Percentiles rank a stretch among this genome's conserved stretches.
Conservation (phyloP, 768 basidiomycete genomes). For the Piloderma croceum region DNA sequence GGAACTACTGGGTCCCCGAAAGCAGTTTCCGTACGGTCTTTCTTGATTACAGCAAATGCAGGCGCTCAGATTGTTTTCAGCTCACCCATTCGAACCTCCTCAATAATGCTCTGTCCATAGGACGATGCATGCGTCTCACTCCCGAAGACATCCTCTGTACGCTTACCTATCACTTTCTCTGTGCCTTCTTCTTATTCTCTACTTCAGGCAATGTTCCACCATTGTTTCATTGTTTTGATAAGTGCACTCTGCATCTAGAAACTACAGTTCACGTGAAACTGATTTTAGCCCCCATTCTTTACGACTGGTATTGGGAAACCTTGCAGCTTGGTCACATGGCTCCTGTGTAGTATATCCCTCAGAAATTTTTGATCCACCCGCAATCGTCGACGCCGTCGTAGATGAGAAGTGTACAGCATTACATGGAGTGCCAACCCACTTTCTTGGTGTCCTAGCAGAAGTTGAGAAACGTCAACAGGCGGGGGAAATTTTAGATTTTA, state of each 20-base stretch:
- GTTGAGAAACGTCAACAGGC: conserved; percentile 46
- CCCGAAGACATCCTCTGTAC: conserved; percentile 63
- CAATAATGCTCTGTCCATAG: conserved; percentile 71
- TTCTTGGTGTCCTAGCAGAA: conserved; percentile 67
- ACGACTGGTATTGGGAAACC: conserved; percentile 75
- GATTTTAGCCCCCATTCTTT: conserved; percentile 5
- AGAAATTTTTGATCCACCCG: conserved; percentile 52
- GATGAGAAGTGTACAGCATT: conserved; percentile 70
- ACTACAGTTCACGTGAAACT: no score
- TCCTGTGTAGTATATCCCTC: conserved; percentile 74
- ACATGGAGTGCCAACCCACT: conserved; percentile 85
- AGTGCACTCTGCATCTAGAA: conserved; percentile 47
- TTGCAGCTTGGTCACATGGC: conserved; percentile 72
- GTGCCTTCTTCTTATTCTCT: conserved; percentile 5
- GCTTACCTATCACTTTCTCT: conserved; percentile 15
- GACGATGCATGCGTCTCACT: conserved; percentile 63
- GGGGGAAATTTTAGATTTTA: conserved; percentile 44
- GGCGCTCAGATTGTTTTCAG: no score
- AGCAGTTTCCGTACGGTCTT: conserved; percentile 64
- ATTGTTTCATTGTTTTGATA: conserved; percentile 86
- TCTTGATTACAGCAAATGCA: no score
- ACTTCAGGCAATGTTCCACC: conserved; percentile 73
- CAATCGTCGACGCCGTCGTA: conserved; percentile 66
- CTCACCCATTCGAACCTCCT: conserved; percentile 75
- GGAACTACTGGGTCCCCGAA: conserved; percentile 80